These are phyloP conservation scores for Aspergillus amoenus DNA, from an alignment of 2,329 filamentous ascomycete species.

Conservation along the genomic window DNA sequence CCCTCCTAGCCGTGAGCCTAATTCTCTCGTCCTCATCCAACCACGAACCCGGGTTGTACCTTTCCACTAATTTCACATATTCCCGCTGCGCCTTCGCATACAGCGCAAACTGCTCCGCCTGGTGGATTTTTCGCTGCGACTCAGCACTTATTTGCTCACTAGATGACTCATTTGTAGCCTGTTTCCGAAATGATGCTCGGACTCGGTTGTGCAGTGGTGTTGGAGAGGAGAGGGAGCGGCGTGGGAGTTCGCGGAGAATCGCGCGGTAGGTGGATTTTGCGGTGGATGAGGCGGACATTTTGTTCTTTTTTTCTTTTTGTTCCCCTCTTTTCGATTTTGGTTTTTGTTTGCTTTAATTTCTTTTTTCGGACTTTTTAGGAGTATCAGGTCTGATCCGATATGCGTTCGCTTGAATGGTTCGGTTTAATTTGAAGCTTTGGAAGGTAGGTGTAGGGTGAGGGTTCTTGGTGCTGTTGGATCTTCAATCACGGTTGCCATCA, in stretches of 20 bases:
- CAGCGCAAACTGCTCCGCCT: slow-evolving; percentile 74
- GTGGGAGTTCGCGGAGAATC: slow-evolving; percentile 84
- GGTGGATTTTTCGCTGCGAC: slow-evolving; percentile 36
- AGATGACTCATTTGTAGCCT: slow-evolving; percentile 22
- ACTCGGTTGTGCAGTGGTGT: slow-evolving; percentile 70
- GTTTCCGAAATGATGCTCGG: slow-evolving; percentile 59
- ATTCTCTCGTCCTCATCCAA: slow-evolving; percentile 84
- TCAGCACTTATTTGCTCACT: neutral
- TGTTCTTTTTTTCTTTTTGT: slow-evolving; percentile 13
- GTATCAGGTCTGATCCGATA: neutral
- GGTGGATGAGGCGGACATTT: slow-evolving; percentile 29
- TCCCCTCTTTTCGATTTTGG: neutral
- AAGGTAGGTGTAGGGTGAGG: neutral
- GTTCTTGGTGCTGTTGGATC: neutral
- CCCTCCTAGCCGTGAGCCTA: slow-evolving; percentile 76
- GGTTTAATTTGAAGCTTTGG: neutral
- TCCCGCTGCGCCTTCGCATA: slow-evolving; percentile 84
- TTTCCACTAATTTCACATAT: slow-evolving; percentile 77
- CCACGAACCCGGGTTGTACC: slow-evolving; percentile 90
- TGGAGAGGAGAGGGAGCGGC: slow-evolving; percentile 61
- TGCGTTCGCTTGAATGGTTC: neutral
- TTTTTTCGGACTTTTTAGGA: neutral
- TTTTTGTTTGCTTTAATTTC: neutral
- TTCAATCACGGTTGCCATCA: neutral
- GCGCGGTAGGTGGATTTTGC: slow-evolving; percentile 80